Percentiles rank a stretch among this genome's conserved stretches.
Evolutionary conservation across 1,139 yeast species (phyloP).

Genomic region (Yamadazyma diddensiae): DNA sequence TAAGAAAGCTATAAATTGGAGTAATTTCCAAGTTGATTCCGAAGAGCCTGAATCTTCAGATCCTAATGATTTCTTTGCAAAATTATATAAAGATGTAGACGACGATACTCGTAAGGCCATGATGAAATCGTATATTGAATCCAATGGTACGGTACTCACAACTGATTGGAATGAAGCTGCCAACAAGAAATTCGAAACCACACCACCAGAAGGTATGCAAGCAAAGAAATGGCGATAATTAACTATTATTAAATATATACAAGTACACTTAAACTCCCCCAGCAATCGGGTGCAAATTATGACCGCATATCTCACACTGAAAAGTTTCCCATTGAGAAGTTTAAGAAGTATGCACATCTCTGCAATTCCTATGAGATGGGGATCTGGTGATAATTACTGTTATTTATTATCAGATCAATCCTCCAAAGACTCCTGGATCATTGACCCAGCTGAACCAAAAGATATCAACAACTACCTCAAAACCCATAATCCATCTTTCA

Average conservation of each 20-base stretch:
- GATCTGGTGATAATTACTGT: conserved; percentile 85
- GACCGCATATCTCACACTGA: no score
- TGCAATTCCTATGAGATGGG: conserved; percentile 93
- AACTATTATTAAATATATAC: no score
- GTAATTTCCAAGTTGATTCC: conserved; percentile 53
- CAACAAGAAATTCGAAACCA: conserved; percentile 59
- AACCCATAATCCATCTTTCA: conserved; percentile 26
- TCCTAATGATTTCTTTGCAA: conserved; percentile 73
- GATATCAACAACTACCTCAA: conserved; percentile 40
- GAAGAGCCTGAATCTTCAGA: conserved; percentile 42
- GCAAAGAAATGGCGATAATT: conserved; percentile 38
- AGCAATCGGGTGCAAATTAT: no score
- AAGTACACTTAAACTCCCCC: no score
- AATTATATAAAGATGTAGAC: conserved; percentile 75
- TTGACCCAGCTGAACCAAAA: conserved; percentile 87
- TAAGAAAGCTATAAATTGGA: conserved; percentile 67
- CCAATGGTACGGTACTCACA: conserved; percentile 89
- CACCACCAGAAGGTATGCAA: conserved; percentile 75
- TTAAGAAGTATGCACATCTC: conserved; percentile 78
- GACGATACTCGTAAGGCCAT: conserved; percentile 89
- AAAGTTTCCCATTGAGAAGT: no score
- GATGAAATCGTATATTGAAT: conserved; percentile 95
- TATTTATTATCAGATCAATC: conserved; percentile 71
- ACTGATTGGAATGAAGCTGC: conserved; percentile 95
- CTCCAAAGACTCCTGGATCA: conserved; percentile 70